phyloP scores from a whole-genome alignment of 768 basidiomycete species.

The Mycena haematopus region DNA sequence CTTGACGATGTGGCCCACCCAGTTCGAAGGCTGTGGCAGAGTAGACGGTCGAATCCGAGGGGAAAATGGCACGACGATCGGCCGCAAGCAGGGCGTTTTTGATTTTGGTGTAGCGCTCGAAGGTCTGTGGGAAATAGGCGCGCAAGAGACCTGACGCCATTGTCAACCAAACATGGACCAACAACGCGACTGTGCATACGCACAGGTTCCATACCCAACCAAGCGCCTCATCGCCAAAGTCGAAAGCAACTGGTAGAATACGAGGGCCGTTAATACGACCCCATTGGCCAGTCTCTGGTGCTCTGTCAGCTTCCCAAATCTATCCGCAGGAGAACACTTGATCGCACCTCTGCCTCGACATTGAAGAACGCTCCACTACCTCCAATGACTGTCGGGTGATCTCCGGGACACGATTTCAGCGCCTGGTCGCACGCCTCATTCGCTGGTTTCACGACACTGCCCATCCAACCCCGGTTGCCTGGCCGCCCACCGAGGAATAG shows the following conservation, averaged over 20 bases:
- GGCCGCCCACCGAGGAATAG: too few relatives aligned
- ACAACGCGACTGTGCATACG: not conserved
- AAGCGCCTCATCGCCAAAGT: not conserved
- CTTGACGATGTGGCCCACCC: not conserved
- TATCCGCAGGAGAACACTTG: too few relatives aligned
- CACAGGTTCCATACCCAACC: not conserved
- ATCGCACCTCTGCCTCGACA: too few relatives aligned
- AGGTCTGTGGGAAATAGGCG: not conserved
- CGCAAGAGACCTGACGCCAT: too few relatives aligned
- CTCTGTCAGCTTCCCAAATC: too few relatives aligned
- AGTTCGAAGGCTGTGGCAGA: conserved; percentile 1
- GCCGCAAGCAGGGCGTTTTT: not conserved
- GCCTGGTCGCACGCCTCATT: too few relatives aligned
- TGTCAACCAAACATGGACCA: not conserved
- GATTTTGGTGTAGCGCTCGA: too few relatives aligned
- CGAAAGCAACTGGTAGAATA: not conserved
- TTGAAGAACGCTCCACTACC: too few relatives aligned
- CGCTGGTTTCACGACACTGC: too few relatives aligned
- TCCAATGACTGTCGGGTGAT: too few relatives aligned
- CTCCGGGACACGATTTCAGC: too few relatives aligned
- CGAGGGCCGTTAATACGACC: not conserved
- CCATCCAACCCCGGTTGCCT: too few relatives aligned
- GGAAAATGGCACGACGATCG: not conserved
- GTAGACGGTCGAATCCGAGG: not conserved
- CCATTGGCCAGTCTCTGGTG: not conserved